phyloP scores from a whole-genome alignment of 192 early-diverging fungal genomes.

The Geranomyces michiganensis region DNA sequence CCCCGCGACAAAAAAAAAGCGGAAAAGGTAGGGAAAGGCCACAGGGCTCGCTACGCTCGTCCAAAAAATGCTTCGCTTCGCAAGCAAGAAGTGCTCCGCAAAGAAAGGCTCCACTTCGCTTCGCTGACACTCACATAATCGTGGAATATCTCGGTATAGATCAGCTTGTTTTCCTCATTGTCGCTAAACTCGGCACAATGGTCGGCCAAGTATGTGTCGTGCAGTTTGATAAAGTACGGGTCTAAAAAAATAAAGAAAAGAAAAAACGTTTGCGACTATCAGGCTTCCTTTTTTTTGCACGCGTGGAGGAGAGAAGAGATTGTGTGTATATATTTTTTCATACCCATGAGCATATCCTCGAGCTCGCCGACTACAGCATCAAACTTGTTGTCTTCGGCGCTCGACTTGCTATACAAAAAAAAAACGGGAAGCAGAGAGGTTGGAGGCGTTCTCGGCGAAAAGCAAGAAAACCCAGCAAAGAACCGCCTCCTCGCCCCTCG shows the following conservation, averaged over 20 bases:
- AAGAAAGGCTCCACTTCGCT: neutral
- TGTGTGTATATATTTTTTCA: no score
- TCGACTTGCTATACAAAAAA: conserved; percentile 1
- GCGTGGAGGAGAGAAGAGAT: no score
- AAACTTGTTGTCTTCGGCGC: conserved; percentile 43
- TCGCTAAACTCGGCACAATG: conserved; percentile 47
- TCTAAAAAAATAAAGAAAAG: conserved; percentile 4
- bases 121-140: conserved; percentile 45
- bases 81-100: no score
- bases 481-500: no score
- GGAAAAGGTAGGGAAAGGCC: no score
- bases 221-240: conserved; percentile 4
- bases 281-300: no score
- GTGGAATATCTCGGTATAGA: conserved; percentile 58
- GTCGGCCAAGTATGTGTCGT: conserved; percentile 43
- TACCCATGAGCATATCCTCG: conserved; percentile 59
- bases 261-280: no score
- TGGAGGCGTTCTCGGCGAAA: no score
- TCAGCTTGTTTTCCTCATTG: conserved; percentile 61
- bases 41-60: no score
- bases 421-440: neutral
- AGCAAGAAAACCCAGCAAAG: no score
- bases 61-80: no score
- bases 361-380: conserved; percentile 54
- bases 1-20: no score